Base-by-base conservation (phyloP, 768 basidiomycete genomes). In the Pulveroboletus sp. region DNA sequence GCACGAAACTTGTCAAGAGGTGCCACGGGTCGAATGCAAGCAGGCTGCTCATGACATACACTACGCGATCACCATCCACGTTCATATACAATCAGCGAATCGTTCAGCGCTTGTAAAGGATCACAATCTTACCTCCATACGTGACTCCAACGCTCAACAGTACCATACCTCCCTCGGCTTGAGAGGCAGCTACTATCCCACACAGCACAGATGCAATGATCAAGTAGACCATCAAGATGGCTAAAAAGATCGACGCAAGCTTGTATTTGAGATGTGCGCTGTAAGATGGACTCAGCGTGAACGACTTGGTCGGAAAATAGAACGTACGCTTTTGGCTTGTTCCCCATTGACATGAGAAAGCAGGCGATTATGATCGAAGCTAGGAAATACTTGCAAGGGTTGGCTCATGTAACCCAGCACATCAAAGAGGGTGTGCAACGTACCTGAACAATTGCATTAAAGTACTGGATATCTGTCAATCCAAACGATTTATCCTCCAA, bases 21-120 rank as follows among this genome's bases (percentile, higher is more conserved):
- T 98, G 95, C 91, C 92, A 94, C 5, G 97, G 94, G 67, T 99
- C 97, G 49, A 94, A 80, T 0, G 92, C 90, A 34, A 97, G 71
- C 33, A 97, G 55, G 52, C 87, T 86, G 37, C 88, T 79, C 31
- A 86, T 71, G 6, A 87, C 72, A 67, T 90, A 97, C 33, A 89
- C 85, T 85, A 46, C n/a, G 40, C 23, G 21, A 1, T 43, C 17
- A 23, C 34, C 13, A 24, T 59, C 16, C 43, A n/a, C 40, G 34
- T n/a, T n/a, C n/a, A 24, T 23, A 14, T 17, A 19, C 9, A 47
- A 41, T 53, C 35, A 49, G 39, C 10, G 5, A 40, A 34, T 23
- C 9, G 14, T 27, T 36, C 20, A 3, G 21, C 13, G 34, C 24
- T 2, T 14, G 40, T 3, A 2, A 66, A 29, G 23, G 17, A n/a